Evolutionary conservation across 2,329 filamentous ascomycete species (phyloP), one percentile per base, ranked within the genome.

Genomic region (Alternaria sp.): DNA sequence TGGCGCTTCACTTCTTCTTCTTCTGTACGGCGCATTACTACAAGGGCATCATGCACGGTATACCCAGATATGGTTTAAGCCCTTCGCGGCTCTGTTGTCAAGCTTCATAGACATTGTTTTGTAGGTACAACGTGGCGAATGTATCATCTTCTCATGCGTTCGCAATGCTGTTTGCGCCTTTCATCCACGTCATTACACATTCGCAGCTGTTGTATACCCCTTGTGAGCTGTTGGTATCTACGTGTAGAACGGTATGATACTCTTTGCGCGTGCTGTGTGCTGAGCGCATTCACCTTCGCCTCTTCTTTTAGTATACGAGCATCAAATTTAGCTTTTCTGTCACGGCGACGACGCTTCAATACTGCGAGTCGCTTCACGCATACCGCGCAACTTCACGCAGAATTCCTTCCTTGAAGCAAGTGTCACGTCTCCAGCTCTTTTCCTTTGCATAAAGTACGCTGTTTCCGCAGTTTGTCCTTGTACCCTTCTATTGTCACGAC

Each of bases 61-160:
- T 65, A 65, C 65, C 65, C 65, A 61, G 54, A 51, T 50, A 59
- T 57, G 44, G 45, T 57, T 60, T 19, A 28, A 44, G 40, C 28
- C 40, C 23, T 44, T 23, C 21, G 36, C 28, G 57, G 57, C 57
- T 47, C 40, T 30, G 49, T 55, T 60, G 21, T 54, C 21, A 40
- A 54, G 26, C n/a, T 47, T 36, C 25, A 57, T 54, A 56, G 15
- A 56, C 21, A 44, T 36, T 44, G 36, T 26, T 62, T 26, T 57
- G 19, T 58, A 49, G 46, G 30, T 47, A 26, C 58, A 54, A 55
- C 47, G 60, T 54, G 28, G 49, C 49, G 52, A 54, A 44, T 21
- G 28, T 40, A 57, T 50, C n/a, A 21, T 25, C 44, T 28, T n/a
- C 21, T 12, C 19, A 8, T 13, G 12, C 28, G 49, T 52, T 52